Percentiles rank a stretch among this genome's conserved stretches.
These are phyloP conservation scores for Aspergillus asperescens DNA, from an alignment of 495 filamentous ascomycete genomes.

Conservation along the genomic window DNA sequence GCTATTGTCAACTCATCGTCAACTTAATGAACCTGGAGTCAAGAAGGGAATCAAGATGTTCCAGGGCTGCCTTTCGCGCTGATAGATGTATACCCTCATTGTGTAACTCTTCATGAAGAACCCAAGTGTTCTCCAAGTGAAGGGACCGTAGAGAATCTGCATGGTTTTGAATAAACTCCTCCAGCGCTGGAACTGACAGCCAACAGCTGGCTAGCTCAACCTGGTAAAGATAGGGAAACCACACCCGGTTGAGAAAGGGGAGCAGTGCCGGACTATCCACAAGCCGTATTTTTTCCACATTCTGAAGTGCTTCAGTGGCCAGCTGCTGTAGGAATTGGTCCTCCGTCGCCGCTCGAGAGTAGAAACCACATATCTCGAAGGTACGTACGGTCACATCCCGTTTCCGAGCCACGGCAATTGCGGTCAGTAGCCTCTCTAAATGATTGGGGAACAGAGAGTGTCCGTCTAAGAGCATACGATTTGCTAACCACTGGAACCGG, in stretches of 20 bases:
- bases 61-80: neutral
- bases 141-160: neutral
- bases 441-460: neutral
- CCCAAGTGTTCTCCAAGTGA: slow-evolving; percentile 6
- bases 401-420: neutral
- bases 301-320: neutral
- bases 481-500: neutral
- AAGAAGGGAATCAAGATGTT: neutral
- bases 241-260: neutral
- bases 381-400: neutral
- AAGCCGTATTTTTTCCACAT: neutral
- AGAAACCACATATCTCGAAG: slow-evolving; percentile 5
- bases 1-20: neutral
- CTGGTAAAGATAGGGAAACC: neutral
- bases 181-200: neutral
- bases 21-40: neutral
- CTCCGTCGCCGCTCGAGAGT: neutral
- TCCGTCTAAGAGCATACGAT: neutral
- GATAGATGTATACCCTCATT: slow-evolving; percentile 1
- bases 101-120: neutral
- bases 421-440: neutral
- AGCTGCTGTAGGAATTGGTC: neutral
- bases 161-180: neutral
- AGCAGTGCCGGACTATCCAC: neutral
- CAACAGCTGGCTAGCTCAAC: slow-evolving; percentile 3